Conservation (phyloP, 192 early-diverging fungal species). For the Umbelopsis vinacea region DNA sequence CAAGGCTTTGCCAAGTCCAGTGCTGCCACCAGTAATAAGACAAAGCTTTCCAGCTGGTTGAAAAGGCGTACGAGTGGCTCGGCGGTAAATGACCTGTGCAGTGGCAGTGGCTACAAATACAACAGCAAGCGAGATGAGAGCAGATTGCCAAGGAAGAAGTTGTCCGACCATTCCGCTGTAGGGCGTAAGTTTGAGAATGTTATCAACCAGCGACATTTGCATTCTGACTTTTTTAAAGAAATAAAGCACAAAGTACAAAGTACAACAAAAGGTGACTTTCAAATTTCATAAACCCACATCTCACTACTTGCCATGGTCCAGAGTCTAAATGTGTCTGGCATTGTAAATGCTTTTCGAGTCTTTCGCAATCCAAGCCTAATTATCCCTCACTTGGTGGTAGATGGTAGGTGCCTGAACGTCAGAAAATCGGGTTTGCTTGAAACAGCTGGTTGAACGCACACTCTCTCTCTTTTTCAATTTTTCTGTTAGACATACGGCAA, state of each 20-base stretch:
- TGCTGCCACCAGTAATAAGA: slow-evolving; percentile 77
- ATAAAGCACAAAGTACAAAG: neutral
- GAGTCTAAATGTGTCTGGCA: slow-evolving; percentile 72
- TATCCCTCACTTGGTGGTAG: slow-evolving; percentile 76
- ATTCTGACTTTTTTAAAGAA: slow-evolving; percentile 20
- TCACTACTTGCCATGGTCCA: slow-evolving; percentile 66
- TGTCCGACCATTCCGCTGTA: slow-evolving; percentile 23
- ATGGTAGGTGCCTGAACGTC: slow-evolving; percentile 42
- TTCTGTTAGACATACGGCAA: slow-evolving; percentile 65
- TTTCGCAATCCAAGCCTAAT: slow-evolving; percentile 68
- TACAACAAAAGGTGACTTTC: neutral
- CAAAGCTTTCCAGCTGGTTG: slow-evolving; percentile 62
- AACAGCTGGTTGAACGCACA: neutral
- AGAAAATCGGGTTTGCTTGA: neutral
- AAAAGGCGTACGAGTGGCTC: slow-evolving; percentile 34
- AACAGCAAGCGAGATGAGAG: slow-evolving; percentile 30
- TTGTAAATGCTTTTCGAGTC: slow-evolving; percentile 58
- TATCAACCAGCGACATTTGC: slow-evolving; percentile 32
- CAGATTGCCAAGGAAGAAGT: slow-evolving; percentile 35
- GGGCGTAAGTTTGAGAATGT: slow-evolving; percentile 32
- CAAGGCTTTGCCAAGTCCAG: slow-evolving; percentile 69
- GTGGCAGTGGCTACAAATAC: slow-evolving; percentile 17
- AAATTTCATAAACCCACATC: neutral
- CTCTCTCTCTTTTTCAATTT: no score
- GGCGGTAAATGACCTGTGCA: slow-evolving; percentile 23